Conservation (phyloP, 495 filamentous ascomycete species). For the Lophiotrema nucula region DNA sequence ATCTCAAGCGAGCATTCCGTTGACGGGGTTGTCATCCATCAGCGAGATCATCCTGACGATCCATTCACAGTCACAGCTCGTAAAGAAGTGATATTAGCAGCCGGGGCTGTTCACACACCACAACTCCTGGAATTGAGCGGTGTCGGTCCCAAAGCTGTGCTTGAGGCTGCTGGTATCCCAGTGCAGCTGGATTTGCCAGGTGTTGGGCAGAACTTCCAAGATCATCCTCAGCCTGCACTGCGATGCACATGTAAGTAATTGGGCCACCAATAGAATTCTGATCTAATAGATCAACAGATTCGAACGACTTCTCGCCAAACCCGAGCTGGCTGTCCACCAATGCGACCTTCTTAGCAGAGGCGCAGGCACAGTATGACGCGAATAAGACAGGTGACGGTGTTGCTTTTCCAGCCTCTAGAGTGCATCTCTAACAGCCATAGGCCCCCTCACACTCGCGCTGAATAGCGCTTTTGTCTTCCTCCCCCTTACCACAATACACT, state of each 20-base stretch:
- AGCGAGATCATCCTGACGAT: constrained; percentile 8
- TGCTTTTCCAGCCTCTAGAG: constrained; percentile 32
- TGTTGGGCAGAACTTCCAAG: constrained; percentile 26
- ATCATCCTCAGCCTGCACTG: constrained; percentile 10
- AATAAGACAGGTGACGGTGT: constrained; percentile 39
- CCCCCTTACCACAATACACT: constrained; percentile 3
- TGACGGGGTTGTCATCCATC: constrained; percentile 25
- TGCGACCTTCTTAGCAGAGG: constrained; percentile 16
- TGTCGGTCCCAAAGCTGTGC: constrained; percentile 16
- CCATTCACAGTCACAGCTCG: constrained; percentile 44
- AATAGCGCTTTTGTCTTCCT: constrained; percentile 13
- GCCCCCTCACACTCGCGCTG: constrained; percentile 45
- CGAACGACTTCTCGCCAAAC: constrained; percentile 38
- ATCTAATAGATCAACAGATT: neutral
- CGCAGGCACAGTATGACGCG: constrained; percentile 9
- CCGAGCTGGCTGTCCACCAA: constrained; percentile 38
- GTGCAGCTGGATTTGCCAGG: constrained; percentile 9
- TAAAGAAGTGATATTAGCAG: constrained; percentile 49
- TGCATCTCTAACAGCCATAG: constrained; percentile 33
- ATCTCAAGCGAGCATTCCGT: constrained; percentile 1
- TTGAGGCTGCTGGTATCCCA: constrained; percentile 12
- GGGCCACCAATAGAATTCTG: neutral
- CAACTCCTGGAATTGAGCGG: constrained; percentile 25
- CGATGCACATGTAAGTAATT: constrained; percentile 16
- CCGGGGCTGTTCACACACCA: constrained; percentile 16